phyloP scores from a whole-genome alignment of 495 filamentous ascomycete species.

The Aspergillus campestris region DNA sequence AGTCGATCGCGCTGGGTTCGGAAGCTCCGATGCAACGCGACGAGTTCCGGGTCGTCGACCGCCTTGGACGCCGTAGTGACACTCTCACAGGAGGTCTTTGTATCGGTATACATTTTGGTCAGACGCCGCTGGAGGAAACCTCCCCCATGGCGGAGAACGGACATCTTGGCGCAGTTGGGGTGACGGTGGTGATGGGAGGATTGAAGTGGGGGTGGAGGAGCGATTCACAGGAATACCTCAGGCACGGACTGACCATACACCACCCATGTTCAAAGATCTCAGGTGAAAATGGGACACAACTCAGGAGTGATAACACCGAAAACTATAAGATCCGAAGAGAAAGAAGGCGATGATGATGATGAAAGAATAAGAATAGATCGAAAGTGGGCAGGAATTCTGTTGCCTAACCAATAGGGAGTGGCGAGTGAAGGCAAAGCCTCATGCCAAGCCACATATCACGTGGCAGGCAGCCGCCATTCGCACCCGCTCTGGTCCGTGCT shows the following conservation, averaged over 20 bases:
- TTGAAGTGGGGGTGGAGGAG: conserved; percentile 6
- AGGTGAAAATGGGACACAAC: no score
- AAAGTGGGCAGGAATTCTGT: conserved; percentile 35
- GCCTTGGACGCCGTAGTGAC: conserved; percentile 62
- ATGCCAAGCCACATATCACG: conserved; percentile 26
- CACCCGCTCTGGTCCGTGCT: background rate
- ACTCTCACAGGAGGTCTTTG: conserved; percentile 79
- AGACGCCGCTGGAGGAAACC: conserved; percentile 57
- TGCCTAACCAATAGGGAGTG: conserved; percentile 41
- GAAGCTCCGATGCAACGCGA: conserved; percentile 47
- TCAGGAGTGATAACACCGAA: no score
- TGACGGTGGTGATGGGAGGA: conserved; percentile 17
- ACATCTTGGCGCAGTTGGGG: conserved; percentile 30
- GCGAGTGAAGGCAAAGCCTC: conserved; percentile 22
- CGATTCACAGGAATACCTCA: no score
- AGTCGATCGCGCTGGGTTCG: conserved; percentile 54
- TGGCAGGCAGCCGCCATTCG: conserved; percentile 33
- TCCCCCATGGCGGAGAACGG: conserved; percentile 40
- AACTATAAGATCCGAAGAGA: conserved; percentile 3
- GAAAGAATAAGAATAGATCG: conserved; percentile 22
- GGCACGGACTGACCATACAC: no score
- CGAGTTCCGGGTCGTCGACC: conserved; percentile 45
- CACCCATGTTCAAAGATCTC: no score
- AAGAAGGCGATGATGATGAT: conserved; percentile 5
- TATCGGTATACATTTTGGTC: conserved; percentile 86